These are phyloP conservation scores for Acacia confusa DNA, from an alignment of 306 rosid genomes.

Conservation along the genomic window DNA sequence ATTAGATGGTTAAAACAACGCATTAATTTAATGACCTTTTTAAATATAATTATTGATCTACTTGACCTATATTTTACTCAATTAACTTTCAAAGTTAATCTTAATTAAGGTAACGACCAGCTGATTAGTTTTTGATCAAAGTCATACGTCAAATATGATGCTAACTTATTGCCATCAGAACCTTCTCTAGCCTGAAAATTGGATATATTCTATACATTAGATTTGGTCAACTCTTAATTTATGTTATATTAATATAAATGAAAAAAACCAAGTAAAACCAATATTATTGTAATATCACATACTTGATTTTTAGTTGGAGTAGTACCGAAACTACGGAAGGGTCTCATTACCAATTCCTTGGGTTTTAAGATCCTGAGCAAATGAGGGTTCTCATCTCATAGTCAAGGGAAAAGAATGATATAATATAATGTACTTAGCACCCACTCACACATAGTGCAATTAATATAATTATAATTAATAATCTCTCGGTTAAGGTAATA, in stretches of 20 bases:
- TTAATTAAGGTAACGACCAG: background rate
- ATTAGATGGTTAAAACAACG: background rate
- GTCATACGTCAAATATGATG: background rate
- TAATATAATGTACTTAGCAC: no score
- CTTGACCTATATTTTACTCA: background rate
- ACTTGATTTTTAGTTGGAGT: background rate
- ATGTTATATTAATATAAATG: background rate
- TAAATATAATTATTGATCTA: background rate
- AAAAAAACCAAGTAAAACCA: background rate
- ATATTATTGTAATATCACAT: background rate
- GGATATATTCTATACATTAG: background rate
- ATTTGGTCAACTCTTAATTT: background rate
- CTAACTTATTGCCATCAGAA: background rate
- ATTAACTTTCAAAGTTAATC: background rate
- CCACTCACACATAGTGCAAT: no score
- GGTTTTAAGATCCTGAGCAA: background rate
- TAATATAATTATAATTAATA: no score
- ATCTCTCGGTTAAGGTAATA: no score
- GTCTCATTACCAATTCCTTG: background rate
- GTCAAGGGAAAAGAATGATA: background rate
- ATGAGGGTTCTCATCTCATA: background rate
- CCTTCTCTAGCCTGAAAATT: background rate
- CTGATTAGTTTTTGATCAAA: background rate
- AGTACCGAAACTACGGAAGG: background rate
- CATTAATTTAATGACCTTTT: background rate